Evolutionary conservation across 2,329 filamentous ascomycete genomes (phyloP).

Genomic region (Colletotrichum nymphaeae): DNA sequence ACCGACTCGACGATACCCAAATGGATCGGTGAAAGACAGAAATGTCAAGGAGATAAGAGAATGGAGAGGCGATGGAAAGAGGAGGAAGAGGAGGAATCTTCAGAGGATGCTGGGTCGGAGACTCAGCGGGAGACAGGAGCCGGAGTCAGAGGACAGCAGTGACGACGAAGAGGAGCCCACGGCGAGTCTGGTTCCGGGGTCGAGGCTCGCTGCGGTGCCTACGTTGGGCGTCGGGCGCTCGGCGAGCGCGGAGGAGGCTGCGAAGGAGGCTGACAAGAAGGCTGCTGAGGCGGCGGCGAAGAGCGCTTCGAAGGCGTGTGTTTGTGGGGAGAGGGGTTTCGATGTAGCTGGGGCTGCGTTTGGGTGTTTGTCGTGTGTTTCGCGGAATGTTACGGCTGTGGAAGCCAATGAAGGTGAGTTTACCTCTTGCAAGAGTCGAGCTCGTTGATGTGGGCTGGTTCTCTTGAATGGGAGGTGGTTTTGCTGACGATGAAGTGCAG

Average conservation of each 20-base stretch:
- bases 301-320: slow-evolving; percentile 6
- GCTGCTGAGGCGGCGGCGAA: background rate
- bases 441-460: no score
- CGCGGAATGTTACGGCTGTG: slow-evolving; percentile 3
- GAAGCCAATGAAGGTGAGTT: slow-evolving; percentile 21
- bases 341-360: slow-evolving; percentile 4
- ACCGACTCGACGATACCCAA: background rate
- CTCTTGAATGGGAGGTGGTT: no score
- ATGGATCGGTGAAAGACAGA: background rate
- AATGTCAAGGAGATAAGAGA: no score
- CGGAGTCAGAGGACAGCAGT: background rate
- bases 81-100: background rate
- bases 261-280: background rate
- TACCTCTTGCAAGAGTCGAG: background rate
- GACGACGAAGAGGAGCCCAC: background rate
- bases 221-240: background rate
- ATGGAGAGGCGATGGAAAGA: no score
- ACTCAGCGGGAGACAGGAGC: background rate
- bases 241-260: background rate
- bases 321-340: slow-evolving; percentile 21
- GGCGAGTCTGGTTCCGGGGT: background rate
- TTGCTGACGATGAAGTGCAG: background rate
- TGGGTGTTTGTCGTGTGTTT: slow-evolving; percentile 11
- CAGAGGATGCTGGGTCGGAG: background rate
- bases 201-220: no score